Evolutionary conservation across 306 rosid genomes (phyloP).

Genomic region (Vicia faba): DNA sequence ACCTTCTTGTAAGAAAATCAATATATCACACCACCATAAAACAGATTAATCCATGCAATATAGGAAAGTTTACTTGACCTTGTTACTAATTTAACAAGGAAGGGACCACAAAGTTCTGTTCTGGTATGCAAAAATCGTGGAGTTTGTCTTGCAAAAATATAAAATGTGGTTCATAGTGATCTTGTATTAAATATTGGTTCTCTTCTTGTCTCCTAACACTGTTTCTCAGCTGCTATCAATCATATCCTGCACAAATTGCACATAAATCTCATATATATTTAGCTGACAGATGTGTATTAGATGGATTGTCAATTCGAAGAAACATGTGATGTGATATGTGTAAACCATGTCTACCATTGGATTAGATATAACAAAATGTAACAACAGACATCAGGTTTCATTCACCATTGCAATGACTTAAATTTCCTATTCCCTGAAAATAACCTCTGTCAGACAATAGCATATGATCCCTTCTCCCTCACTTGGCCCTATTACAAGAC

Average conservation of each 20-base stretch:
- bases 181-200: conserved; percentile 3
- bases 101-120: not conserved
- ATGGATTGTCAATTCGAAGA: not conserved
- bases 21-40: conserved; percentile 2
- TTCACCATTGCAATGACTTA: not conserved
- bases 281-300: conserved; percentile 8
- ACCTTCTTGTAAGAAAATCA: not conserved
- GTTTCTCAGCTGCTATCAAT: conserved; percentile 4
- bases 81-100: not conserved
- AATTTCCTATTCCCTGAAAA: conserved; percentile 19
- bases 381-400: conserved; percentile 1
- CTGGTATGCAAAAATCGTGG: not conserved
- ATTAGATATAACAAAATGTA: not conserved
- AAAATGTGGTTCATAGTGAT: conserved; percentile 21
- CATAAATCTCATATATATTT: not conserved
- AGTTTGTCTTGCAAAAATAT: not conserved
- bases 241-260: not conserved
- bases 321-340: conserved; percentile 32
- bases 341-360: conserved; percentile 17
- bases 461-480: conserved; percentile 34
- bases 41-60: no score
- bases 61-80: not conserved
- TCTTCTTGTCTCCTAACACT: conserved; percentile 2
- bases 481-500: not conserved
- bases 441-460: conserved; percentile 27